Conservation (phyloP, 768 basidiomycete genomes). For the Clathrus columnatus region DNA sequence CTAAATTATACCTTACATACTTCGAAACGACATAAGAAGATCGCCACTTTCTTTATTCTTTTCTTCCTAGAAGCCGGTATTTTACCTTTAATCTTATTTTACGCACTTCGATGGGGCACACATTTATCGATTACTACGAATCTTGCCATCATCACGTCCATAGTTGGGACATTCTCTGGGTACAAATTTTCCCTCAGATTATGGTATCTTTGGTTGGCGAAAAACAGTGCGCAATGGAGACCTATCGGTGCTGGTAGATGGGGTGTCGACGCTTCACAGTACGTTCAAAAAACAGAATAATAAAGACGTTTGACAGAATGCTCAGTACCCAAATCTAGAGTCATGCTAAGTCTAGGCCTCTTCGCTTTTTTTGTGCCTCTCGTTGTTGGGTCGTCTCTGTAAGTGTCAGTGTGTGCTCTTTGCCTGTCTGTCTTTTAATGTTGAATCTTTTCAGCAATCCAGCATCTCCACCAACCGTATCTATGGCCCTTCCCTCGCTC, state of each 20-base stretch:
- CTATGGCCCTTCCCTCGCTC: constrained; percentile 22
- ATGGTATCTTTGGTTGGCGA: constrained; percentile 20
- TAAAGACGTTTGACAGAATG: background rate
- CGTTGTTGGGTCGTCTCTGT: constrained; percentile 24
- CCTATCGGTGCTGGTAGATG: constrained; percentile 23
- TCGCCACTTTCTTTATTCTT: constrained; percentile 20
- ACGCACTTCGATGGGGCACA: constrained; percentile 22
- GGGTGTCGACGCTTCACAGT: constrained; percentile 23
- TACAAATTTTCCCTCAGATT: constrained; percentile 21
- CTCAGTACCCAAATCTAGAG: background rate
- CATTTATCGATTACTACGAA: constrained; percentile 22
- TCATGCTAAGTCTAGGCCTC: constrained; percentile 18
- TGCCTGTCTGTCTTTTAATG: background rate
- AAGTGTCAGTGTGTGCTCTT: constrained; percentile 5
- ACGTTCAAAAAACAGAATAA: background rate
- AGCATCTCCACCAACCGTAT: constrained; percentile 17
- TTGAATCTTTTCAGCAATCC: constrained; percentile 14
- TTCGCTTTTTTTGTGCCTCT: constrained; percentile 22
- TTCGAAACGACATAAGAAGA: constrained; percentile 17
- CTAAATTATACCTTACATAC: constrained; percentile 22
- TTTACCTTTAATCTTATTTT: constrained; percentile 25
- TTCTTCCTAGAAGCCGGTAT: constrained; percentile 23
- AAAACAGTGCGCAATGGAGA: constrained; percentile 17
- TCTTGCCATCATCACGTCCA: constrained; percentile 25
- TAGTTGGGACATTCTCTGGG: constrained; percentile 23